Evolutionary conservation across 352 stramenopile genomes (phyloP).

Genomic region (Pythium chondricola): DNA sequence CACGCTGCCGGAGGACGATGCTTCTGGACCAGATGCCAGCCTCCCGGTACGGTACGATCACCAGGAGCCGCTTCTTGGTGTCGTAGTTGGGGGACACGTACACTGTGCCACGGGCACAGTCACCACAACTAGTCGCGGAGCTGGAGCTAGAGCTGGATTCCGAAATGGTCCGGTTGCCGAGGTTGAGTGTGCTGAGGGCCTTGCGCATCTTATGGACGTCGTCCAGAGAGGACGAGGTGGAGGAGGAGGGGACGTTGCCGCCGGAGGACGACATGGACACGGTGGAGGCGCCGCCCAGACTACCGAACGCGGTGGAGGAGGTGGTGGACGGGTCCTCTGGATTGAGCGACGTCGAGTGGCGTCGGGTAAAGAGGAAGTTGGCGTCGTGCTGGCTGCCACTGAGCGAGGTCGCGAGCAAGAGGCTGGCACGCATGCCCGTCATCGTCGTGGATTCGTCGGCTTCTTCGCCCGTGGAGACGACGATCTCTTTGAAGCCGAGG

Average conservation of each 20-base stretch:
- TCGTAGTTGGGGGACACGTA: conserved; percentile 61
- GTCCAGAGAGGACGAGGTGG: not conserved
- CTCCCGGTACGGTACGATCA: conserved; percentile 82
- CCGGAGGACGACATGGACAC: not conserved
- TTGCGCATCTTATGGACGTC: conserved; percentile 14
- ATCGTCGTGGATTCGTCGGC: conserved; percentile 29
- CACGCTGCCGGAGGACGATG: conserved; percentile 73
- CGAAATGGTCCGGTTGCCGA: conserved; percentile 4
- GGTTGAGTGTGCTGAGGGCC: not conserved
- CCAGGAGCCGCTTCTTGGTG: conserved; percentile 55
- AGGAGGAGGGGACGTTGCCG: no score
- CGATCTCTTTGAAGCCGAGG: conserved; percentile 58
- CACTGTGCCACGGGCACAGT: conserved; percentile 62
- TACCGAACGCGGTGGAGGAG: not conserved
- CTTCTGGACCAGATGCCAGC: conserved; percentile 81
- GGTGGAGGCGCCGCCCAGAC: not conserved
- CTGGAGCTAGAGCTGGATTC: conserved; percentile 7
- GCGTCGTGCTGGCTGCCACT: conserved; percentile 2
- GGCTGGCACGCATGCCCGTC: conserved; percentile 16
- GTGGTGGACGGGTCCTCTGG: not conserved
- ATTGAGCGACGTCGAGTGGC: not conserved
- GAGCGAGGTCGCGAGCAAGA: conserved; percentile 7
- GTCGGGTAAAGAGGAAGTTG: conserved; percentile 8
- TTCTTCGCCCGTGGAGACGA: conserved; percentile 44
- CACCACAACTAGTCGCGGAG: conserved; percentile 22